phyloP scores from a whole-genome alignment of 2,329 filamentous ascomycete genomes.

The Arthrocladium fulminans region DNA sequence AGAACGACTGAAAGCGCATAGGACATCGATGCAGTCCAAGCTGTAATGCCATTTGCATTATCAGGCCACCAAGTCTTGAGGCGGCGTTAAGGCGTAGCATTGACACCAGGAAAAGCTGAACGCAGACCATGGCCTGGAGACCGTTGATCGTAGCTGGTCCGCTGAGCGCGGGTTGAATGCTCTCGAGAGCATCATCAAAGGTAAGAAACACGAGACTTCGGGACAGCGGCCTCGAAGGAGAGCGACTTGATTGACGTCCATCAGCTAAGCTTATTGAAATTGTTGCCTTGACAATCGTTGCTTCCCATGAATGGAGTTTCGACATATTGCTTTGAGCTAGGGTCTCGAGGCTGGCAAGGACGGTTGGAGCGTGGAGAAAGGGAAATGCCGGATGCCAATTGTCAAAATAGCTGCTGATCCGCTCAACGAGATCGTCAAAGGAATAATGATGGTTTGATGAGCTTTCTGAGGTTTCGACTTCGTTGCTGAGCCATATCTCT shows the following conservation, averaged over 20 bases:
- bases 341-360: conserved; percentile 41
- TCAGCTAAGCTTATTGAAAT: conserved; percentile 49
- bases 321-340: conserved; percentile 29
- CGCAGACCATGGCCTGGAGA: conserved; percentile 45
- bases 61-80: conserved; percentile 47
- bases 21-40: conserved; percentile 52
- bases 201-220: conserved; percentile 39
- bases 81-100: conserved; percentile 51
- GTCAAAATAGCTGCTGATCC: conserved; percentile 48
- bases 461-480: conserved; percentile 27
- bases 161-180: conserved; percentile 39
- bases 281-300: conserved; percentile 41
- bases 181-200: conserved; percentile 43
- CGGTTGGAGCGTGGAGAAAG: conserved; percentile 46
- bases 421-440: conserved; percentile 44
- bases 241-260: conserved; percentile 35
- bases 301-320: conserved; percentile 29
- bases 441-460: conserved; percentile 20
- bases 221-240: conserved; percentile 30
- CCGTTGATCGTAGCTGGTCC: conserved; percentile 40
- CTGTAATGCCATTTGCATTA: conserved; percentile 49
- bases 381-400: conserved; percentile 51
- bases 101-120: conserved; percentile 48
- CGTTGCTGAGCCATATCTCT: conserved; percentile 31
- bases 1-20: conserved; percentile 44